Percentiles rank a stretch among this genome's conserved stretches.
Conservation (phyloP, 805 yeast genomes). For the Starmerella floris region DNA sequence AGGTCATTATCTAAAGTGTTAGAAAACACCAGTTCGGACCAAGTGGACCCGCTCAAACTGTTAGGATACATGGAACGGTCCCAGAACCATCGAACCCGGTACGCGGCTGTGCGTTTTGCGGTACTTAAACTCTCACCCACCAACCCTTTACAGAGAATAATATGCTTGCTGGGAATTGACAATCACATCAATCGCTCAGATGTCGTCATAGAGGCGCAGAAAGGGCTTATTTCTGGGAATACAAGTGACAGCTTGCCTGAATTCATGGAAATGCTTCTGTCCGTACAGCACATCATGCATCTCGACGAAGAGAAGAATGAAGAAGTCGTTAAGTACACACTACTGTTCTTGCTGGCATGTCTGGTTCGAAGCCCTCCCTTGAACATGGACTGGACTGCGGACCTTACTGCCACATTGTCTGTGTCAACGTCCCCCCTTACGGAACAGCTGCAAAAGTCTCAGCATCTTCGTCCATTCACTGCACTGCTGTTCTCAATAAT, state of each 20-base stretch:
- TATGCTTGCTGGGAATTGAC: constrained; percentile 54
- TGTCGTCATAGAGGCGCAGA: constrained; percentile 61
- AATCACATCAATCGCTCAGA: constrained; percentile 45
- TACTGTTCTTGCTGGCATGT: constrained; percentile 2
- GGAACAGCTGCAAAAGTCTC: too few species aligned
- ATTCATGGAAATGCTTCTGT: constrained; percentile 31
- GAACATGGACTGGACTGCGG: constrained; percentile 7
- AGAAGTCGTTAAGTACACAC: constrained; percentile 1
- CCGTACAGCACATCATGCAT: constrained; percentile 12
- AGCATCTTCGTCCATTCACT: background rate
- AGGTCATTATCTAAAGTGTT: constrained; percentile 53
- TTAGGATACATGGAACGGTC: constrained; percentile 31
- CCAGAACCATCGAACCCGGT: constrained; percentile 39
- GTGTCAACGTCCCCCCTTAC: background rate
- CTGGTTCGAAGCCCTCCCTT: constrained; percentile 1
- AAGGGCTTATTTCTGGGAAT: constrained; percentile 40
- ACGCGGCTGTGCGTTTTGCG: constrained; percentile 49
- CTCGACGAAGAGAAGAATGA: background rate
- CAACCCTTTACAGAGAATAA: constrained; percentile 52
- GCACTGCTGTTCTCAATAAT: background rate
- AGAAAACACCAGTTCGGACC: constrained; percentile 24
- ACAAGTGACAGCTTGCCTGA: constrained; percentile 43
- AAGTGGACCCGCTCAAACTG: constrained; percentile 23
- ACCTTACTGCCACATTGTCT: background rate
- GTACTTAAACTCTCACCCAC: constrained; percentile 52